phyloP scores from a whole-genome alignment of 1,284 basidiomycete genomes.

The Kalmanozyma brasiliensis region DNA sequence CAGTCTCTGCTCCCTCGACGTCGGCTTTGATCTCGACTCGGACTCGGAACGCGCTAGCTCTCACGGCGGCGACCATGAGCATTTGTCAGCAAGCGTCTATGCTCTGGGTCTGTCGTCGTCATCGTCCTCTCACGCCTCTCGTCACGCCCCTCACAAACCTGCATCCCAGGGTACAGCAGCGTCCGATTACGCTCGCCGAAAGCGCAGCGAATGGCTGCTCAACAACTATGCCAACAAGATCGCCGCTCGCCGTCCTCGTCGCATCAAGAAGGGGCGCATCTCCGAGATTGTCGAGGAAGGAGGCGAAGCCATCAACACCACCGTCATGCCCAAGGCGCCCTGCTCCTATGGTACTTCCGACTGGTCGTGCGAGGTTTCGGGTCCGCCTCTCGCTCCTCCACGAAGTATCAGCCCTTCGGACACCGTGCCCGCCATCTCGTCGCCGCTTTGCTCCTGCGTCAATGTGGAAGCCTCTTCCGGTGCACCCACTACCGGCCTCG shows the following conservation, averaged over 20 bases:
- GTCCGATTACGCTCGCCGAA: constrained; percentile 48
- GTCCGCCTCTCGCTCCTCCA: constrained; percentile 51
- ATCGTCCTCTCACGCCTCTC: constrained; percentile 14
- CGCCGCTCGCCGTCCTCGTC: constrained; percentile 43
- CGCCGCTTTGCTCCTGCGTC: constrained; percentile 58
- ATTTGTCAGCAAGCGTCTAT: constrained; percentile 14
- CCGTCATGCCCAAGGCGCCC: constrained; percentile 46
- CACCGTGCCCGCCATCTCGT: constrained; percentile 58
- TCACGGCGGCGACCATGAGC: constrained; percentile 35
- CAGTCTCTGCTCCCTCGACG: constrained; percentile 53
- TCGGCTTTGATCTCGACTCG: constrained; percentile 48
- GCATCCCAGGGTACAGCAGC: constrained; percentile 34
- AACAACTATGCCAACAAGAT: constrained; percentile 53
- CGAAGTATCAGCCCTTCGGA: constrained; percentile 55
- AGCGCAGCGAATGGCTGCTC: constrained; percentile 52
- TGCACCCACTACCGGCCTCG: constrained; percentile 13
- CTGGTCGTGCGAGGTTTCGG: constrained; percentile 50
- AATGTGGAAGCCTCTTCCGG: constrained; percentile 23
- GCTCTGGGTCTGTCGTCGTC: constrained; percentile 18
- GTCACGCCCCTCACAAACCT: constrained; percentile 16
- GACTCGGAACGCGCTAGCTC: constrained; percentile 49
- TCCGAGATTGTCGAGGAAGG: constrained; percentile 61
- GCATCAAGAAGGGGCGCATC: constrained; percentile 58
- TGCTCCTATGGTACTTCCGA: constrained; percentile 26
- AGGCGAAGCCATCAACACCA: constrained; percentile 48